phyloP scores from a whole-genome alignment of 495 filamentous ascomycete species.

The Hypomontagnella monticulosa region DNA sequence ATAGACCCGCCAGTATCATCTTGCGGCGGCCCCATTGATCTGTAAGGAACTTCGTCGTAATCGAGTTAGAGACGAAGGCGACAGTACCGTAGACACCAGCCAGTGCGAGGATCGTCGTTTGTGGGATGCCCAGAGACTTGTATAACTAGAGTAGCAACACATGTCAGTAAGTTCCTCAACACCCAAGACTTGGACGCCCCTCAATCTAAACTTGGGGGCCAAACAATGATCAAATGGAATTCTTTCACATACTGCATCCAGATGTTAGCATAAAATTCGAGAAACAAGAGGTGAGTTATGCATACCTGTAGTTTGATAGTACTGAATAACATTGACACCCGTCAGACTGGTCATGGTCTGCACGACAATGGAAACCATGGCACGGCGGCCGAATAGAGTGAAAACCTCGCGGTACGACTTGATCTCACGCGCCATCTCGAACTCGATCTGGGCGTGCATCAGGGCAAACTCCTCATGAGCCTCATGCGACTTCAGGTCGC shows the following conservation, averaged over 20 bases:
- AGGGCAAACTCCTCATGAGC: conserved; percentile 63
- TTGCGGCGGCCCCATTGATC: conserved; percentile 71
- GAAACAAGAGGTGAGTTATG: too few relatives aligned
- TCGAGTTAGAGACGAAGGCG: conserved; percentile 61
- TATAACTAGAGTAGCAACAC: conserved; percentile 46
- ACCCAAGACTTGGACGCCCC: too few relatives aligned
- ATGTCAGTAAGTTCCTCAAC: too few relatives aligned
- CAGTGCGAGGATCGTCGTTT: conserved; percentile 61
- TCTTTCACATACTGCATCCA: too few relatives aligned
- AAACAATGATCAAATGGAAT: too few relatives aligned
- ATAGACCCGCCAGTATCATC: conserved; percentile 64
- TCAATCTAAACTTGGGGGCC: too few relatives aligned
- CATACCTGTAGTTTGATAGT: conserved; percentile 45
- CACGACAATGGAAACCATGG: conserved; percentile 64
- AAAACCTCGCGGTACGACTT: conserved; percentile 64
- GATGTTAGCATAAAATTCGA: too few relatives aligned
- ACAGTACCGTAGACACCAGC: conserved; percentile 66
- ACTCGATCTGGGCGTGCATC: conserved; percentile 68
- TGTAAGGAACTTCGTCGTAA: conserved; percentile 64
- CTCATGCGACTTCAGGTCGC: conserved; percentile 59
- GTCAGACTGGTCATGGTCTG: conserved; percentile 69
- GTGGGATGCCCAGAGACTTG: conserved; percentile 64
- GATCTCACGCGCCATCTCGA: conserved; percentile 67
- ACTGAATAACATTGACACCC: conserved; percentile 64
- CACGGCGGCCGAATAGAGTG: conserved; percentile 60